Conservation (phyloP, 495 filamentous ascomycete species). For the Aspergillus indologenus region DNA sequence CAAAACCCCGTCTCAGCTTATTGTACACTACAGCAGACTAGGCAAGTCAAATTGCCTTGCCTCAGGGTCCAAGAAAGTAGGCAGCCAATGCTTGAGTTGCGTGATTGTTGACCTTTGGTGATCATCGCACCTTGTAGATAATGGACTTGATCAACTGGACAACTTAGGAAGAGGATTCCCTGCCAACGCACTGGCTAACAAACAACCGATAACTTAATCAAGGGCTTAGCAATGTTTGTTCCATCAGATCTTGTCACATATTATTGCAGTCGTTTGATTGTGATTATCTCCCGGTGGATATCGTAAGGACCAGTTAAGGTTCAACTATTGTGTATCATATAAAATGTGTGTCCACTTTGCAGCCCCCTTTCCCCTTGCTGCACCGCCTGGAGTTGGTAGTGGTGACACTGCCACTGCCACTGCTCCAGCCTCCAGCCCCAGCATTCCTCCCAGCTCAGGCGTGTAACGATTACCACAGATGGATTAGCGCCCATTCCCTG, state of each 20-base stretch:
- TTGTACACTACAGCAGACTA: neutral
- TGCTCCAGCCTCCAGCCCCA: conserved; percentile 12
- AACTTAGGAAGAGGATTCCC: neutral
- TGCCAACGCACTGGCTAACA: too few species aligned
- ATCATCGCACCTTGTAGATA: neutral
- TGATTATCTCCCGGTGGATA: neutral
- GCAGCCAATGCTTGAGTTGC: neutral
- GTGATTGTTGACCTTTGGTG: neutral
- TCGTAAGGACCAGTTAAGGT: neutral
- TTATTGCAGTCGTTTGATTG: neutral
- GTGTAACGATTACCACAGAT: conserved; percentile 3
- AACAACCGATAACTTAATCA: too few species aligned
- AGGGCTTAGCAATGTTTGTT: too few species aligned
- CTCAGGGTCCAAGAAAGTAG: neutral
- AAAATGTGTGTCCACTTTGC: conserved; percentile 1
- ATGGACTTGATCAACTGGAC: neutral
- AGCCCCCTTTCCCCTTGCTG: conserved; percentile 12
- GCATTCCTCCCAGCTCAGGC: neutral
- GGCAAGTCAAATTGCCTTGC: neutral
- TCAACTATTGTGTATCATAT: conserved; percentile 6
- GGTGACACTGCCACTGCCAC: conserved; percentile 21
- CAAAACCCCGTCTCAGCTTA: too few species aligned
- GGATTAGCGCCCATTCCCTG: neutral
- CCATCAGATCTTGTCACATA: neutral
- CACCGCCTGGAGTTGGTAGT: conserved; percentile 20